Conservation (phyloP, 176 grass and related monocot species). For the Phragmites australis region DNA sequence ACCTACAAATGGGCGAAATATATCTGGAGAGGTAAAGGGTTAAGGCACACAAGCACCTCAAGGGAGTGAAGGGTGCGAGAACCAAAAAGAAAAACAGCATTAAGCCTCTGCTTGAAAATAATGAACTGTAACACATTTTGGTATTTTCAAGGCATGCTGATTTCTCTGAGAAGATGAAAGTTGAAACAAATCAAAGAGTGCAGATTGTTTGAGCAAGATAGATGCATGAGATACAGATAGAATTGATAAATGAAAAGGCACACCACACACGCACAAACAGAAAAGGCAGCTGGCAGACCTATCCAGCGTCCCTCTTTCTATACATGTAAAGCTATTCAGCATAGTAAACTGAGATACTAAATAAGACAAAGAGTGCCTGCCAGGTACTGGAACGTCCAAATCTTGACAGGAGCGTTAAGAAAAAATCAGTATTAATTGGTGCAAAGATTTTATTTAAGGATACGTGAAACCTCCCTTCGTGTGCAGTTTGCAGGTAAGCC, state of each 20-base stretch:
- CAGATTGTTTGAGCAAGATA: not conserved
- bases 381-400: not conserved
- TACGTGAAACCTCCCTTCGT: slow-evolving; percentile 97
- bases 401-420: not conserved
- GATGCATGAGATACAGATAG: not conserved
- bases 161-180: not conserved
- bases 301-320: not conserved
- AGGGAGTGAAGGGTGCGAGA: not conserved
- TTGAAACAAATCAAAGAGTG: not conserved
- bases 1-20: slow-evolving; percentile 99
- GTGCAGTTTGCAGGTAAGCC: slow-evolving; percentile 95
- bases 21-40: slow-evolving; percentile 59
- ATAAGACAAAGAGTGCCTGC: not conserved
- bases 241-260: not conserved
- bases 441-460: slow-evolving; percentile 47
- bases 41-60: slow-evolving; percentile 44
- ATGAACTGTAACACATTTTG: not conserved
- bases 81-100: not conserved
- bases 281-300: not conserved
- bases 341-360: not conserved
- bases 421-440: not conserved
- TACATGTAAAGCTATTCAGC: not conserved
- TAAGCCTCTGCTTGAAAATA: not conserved
- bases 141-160: not conserved
- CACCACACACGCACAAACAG: not conserved